Evolutionary conservation across 2,329 filamentous ascomycete genomes (phyloP), one percentile per base, ranked within the genome.

Genomic region (Beauveria brongniartii): DNA sequence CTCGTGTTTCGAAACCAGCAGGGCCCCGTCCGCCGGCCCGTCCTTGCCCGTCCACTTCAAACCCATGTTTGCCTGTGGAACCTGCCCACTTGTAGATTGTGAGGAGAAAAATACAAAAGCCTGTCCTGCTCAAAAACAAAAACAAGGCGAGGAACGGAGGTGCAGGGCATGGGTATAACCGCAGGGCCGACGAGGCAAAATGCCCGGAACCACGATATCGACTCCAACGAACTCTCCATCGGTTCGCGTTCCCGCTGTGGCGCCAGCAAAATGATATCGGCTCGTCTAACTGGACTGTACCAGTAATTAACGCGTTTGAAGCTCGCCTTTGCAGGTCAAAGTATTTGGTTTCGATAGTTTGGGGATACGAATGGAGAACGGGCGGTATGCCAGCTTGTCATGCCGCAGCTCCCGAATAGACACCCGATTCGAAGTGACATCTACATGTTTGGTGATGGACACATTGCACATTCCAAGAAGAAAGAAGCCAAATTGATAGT

Each of bases 1-100:
- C 54, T 57, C 54, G 54, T 56, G 54, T 56, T 56, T 56, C 54
- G 28, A 57, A 57, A 57, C 24, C n/a, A 30, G 24, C 54, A 57
- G 37, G 54, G 54, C 20, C 8, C 8, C 3, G n/a, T 22, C 18
- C 22, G 34, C 34, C 34, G 14, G 34, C 14, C 34, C 34, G 12
- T 37, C 34, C 34, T 16, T 14, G 34, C 14, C 34, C 34, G 10
- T 37, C 34, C 12, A 37, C 12, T 37, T 16, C 1, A 34, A 20
- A 47, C 20, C 52, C 47, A 50, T 30, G 26, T 8, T 26, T 40
- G 20, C n/a, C 43, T 48, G 55, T 57, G 55, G 55, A 57, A 41
- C 55, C 54, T 18, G 41, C 28, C 34, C 52, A 24, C 16, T 43
- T 20, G 12, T 34, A 34, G 30, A 34, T 34, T 34, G 30, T 6